A percentile compares a stretch with the other conserved stretches of the same genome.
These are phyloP conservation scores for Cutaneotrichosporon cavernicola DNA, from an alignment of 1,284 basidiomycete genomes.

Conservation along the genomic window DNA sequence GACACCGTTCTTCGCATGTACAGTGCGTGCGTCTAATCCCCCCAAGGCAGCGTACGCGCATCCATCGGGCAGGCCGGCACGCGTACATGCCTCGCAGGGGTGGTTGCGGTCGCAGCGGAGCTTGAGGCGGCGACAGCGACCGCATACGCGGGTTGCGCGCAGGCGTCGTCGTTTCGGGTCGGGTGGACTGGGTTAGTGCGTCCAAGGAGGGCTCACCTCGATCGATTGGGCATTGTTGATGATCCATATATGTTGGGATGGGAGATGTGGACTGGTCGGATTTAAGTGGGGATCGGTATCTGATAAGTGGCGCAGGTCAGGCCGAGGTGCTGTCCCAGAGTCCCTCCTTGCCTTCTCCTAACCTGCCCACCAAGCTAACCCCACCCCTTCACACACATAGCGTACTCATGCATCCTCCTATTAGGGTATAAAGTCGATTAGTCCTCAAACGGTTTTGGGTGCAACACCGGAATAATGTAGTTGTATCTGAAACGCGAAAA, in stretches of 20 bases:
- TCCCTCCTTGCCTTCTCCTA: too few species aligned
- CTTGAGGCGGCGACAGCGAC: constrained; percentile 19
- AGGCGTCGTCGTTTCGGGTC: constrained; percentile 2
- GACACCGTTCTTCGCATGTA: background rate
- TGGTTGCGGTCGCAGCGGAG: constrained; percentile 15
- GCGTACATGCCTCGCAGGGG: constrained; percentile 15
- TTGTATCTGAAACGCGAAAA: background rate
- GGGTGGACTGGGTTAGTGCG: background rate
- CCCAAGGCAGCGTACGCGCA: constrained; percentile 3
- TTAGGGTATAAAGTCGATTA: background rate
- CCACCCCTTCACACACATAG: background rate
- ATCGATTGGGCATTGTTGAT: background rate
- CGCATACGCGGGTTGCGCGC: constrained; percentile 16
- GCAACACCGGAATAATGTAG: background rate
- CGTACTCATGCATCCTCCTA: background rate
- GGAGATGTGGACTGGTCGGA: too few species aligned
- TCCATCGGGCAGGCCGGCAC: constrained; percentile 1
- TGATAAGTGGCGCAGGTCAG: too few species aligned
- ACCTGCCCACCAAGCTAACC: too few species aligned
- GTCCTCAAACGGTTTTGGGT: background rate
- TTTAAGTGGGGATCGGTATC: too few species aligned
- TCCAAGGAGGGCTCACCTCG: background rate
- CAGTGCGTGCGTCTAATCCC: background rate
- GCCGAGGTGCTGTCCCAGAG: too few species aligned
- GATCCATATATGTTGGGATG: background rate